Evolutionary conservation across 2,329 filamentous ascomycete genomes (phyloP), one percentile per base, ranked within the genome.

Genomic region (Epichloe festucae): DNA sequence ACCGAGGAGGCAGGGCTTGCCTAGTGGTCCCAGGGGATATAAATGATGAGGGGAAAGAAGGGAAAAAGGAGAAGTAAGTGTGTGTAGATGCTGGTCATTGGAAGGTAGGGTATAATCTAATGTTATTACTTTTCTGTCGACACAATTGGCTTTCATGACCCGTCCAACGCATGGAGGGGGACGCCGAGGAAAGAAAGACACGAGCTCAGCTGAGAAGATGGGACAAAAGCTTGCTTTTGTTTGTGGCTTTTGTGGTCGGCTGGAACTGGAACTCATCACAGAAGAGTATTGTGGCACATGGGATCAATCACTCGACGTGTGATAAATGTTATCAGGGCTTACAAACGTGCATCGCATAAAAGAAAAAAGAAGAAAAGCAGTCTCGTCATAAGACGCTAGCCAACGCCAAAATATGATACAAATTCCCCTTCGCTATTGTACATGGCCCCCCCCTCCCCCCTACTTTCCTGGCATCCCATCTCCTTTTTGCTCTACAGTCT

Each of bases 21-120:
- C 74, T 2, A 70, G 67, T 52, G 72, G 72, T n/a, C 73, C 74
- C 5, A 64, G 71, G 56, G 66, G 63, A 19, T 68, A 69, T 44
- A 62, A 65, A 58, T 69, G 57, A 65, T 36, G 36, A 51, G 23
- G 10, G 27, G 3, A 10, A 11, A 11, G 8, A 31, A 10, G 3
- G 10, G 1, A 4, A 11, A 31, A 31, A 17, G 14, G 31, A 21
- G 19, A 19, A 19, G 19, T 19, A 3, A 6, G 21, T n/a, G 5
- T 35, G 21, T 35, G 10, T 44, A n/a, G 31, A 17, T 49, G 41
- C 38, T 36, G 31, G 46, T 7, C 19, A 21, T 46, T 11, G 43
- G n/a, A 15, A 31, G 11, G 27, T 44, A 31, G 11, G 43, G 43
- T 31, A 31, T 23, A 6, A 27, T 19, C 14, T 44, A 31, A 44